A percentile compares a stretch with the other conserved stretches of the same genome.
Conservation (phyloP, 192 early-diverging fungal species). For the Thoreauomyces humboldtii region DNA sequence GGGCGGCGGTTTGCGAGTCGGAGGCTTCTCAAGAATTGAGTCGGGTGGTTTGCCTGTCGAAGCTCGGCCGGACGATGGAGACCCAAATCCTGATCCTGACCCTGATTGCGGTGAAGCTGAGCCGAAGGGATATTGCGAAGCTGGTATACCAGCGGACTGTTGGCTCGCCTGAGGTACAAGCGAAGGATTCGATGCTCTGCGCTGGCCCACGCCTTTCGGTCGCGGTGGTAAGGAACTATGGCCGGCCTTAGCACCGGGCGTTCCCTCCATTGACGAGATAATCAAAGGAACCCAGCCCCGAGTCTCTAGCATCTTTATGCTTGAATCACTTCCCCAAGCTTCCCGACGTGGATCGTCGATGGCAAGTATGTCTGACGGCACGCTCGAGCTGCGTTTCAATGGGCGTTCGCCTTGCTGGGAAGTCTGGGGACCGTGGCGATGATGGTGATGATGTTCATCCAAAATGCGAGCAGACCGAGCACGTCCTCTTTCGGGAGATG, state of each 20-base stretch:
- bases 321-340: neutral
- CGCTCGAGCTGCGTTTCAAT: neutral
- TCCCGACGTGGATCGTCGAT: neutral
- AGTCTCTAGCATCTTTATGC: neutral
- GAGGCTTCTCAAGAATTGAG: too few relatives aligned
- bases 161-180: neutral
- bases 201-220: neutral
- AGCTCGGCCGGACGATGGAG: neutral
- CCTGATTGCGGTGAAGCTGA: neutral
- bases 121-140: too few relatives aligned
- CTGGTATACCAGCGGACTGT: neutral
- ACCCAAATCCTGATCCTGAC: neutral
- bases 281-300: constrained; percentile 14
- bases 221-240: too few relatives aligned
- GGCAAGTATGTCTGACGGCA: neutral
- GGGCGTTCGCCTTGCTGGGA: too few relatives aligned
- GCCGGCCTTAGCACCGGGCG: neutral
- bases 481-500: neutral
- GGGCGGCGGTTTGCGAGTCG: neutral
- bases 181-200: neutral
- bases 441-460: neutral
- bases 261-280: constrained; percentile 15
- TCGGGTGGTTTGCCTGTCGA: neutral
- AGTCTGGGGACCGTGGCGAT: neutral
- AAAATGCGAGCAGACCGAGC: neutral